phyloP scores from a whole-genome alignment of 164 flowering plant genomes.

The Vitis riparia region DNA sequence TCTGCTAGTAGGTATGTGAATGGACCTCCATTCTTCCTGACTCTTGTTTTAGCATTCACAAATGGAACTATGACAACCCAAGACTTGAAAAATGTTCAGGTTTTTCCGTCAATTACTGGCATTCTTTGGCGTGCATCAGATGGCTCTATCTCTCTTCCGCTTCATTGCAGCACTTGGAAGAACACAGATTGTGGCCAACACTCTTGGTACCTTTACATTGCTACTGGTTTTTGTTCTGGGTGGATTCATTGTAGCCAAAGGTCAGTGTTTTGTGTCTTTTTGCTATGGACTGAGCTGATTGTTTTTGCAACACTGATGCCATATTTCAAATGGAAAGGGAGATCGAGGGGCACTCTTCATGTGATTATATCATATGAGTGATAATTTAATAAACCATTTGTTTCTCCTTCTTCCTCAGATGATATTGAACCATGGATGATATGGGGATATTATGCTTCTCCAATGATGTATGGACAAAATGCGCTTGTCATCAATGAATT shows the following conservation, averaged over 20 bases:
- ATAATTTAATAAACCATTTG: no score
- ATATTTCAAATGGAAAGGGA: no score
- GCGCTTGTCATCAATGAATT: conserved; percentile 58
- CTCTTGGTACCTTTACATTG: conserved; percentile 43
- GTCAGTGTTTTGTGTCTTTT: conserved; percentile 24
- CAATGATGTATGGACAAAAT: conserved; percentile 57
- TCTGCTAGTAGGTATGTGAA: conserved; percentile 41
- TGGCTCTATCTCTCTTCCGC: conserved; percentile 54
- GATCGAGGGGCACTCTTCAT: no score
- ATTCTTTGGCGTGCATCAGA: conserved; percentile 50
- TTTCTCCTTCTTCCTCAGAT: conserved; percentile 24
- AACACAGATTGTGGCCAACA: conserved; percentile 50
- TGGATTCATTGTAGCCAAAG: conserved; percentile 58
- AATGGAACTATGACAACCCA: neutral
- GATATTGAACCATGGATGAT: conserved; percentile 49
- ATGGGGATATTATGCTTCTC: conserved; percentile 62
- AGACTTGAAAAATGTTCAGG: conserved; percentile 22
- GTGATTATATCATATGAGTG: no score
- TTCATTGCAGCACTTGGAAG: conserved; percentile 61
- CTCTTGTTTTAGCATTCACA: neutral
- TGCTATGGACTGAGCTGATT: neutral
- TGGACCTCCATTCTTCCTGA: neutral
- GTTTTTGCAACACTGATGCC: no score
- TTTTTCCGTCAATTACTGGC: conserved; percentile 54
- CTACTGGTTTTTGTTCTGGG: conserved; percentile 55